These are phyloP conservation scores for Lepidium sativum DNA, from an alignment of 345 rosid genomes.

Conservation along the genomic window DNA sequence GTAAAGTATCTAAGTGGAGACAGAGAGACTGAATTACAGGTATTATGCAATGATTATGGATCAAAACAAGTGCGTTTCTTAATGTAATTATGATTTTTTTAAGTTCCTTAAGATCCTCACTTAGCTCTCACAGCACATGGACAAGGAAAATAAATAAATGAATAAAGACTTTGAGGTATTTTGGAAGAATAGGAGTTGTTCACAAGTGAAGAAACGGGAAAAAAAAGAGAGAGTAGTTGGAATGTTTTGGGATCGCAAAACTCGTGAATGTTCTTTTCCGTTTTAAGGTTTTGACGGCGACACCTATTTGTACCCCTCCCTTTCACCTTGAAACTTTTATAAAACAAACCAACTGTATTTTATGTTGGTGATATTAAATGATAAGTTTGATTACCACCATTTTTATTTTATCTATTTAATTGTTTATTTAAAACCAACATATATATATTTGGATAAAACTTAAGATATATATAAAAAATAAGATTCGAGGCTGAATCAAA, in stretches of 20 bases:
- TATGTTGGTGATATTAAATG: too few relatives aligned
- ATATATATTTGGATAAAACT: too few relatives aligned
- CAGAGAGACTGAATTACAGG: neutral
- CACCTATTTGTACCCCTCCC: neutral
- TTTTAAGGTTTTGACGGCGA: conserved; percentile 2
- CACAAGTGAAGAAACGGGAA: neutral
- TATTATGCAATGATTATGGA: conserved; percentile 6
- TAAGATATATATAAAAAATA: too few relatives aligned
- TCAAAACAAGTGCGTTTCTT: neutral
- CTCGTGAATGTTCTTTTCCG: conserved; percentile 9
- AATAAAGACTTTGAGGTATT: too few relatives aligned
- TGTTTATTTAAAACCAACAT: too few relatives aligned
- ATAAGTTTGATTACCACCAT: too few relatives aligned
- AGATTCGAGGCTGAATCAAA: too few relatives aligned
- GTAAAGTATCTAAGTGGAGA: neutral
- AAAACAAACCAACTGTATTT: too few relatives aligned
- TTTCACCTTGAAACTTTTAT: neutral
- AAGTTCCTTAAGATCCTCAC: neutral
- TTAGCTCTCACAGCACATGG: conserved; percentile 19
- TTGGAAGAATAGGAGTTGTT: neutral
- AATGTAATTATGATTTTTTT: neutral
- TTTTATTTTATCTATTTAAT: too few relatives aligned
- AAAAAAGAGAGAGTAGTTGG: neutral
- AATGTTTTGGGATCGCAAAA: conserved; percentile 12
- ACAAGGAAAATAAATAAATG: too few relatives aligned